Percentiles rank a stretch among this genome's conserved stretches.
Conservation (phyloP, 2,329 filamentous ascomycete species). For the Byssothecium circinans region DNA sequence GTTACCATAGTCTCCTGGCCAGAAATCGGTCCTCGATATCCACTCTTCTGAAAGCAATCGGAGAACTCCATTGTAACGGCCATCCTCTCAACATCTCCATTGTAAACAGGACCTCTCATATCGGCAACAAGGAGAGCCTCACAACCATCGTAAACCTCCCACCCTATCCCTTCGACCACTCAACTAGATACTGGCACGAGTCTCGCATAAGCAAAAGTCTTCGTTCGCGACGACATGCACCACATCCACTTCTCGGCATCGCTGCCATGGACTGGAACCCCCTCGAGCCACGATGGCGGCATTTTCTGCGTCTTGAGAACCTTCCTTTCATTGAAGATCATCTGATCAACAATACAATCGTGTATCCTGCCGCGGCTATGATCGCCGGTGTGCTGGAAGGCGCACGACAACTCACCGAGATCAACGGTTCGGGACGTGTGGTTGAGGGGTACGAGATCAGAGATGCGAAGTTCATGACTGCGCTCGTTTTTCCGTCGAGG, state of each 20-base stretch:
- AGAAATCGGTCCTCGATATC: conserved; percentile 13
- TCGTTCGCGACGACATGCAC: conserved; percentile 11
- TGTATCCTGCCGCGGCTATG: conserved; percentile 31
- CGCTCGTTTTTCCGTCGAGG: not conserved
- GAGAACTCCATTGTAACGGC: conserved; percentile 14
- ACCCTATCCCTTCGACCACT: conserved; percentile 29
- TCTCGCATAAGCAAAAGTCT: conserved; percentile 15
- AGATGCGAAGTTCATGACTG: conserved; percentile 6
- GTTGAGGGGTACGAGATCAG: conserved; percentile 23
- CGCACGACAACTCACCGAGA: conserved; percentile 12
- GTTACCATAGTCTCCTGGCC: conserved; percentile 15
- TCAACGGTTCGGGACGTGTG: conserved; percentile 13
- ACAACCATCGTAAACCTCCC: conserved; percentile 16
- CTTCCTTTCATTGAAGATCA: conserved; percentile 11
- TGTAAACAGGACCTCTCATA: not conserved
- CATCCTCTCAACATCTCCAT: not conserved
- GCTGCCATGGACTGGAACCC: conserved; percentile 21
- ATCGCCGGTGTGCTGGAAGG: conserved; percentile 28
- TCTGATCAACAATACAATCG: conserved; percentile 8
- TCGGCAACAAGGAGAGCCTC: not conserved
- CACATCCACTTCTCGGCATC: conserved; percentile 16
- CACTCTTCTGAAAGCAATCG: conserved; percentile 13
- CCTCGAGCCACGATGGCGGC: conserved; percentile 5
- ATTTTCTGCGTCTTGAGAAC: conserved; percentile 16
- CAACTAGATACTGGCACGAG: conserved; percentile 18